Evolutionary conservation across 2,329 filamentous ascomycete genomes (phyloP).

Genomic region (Arthrobotrys iridis): DNA sequence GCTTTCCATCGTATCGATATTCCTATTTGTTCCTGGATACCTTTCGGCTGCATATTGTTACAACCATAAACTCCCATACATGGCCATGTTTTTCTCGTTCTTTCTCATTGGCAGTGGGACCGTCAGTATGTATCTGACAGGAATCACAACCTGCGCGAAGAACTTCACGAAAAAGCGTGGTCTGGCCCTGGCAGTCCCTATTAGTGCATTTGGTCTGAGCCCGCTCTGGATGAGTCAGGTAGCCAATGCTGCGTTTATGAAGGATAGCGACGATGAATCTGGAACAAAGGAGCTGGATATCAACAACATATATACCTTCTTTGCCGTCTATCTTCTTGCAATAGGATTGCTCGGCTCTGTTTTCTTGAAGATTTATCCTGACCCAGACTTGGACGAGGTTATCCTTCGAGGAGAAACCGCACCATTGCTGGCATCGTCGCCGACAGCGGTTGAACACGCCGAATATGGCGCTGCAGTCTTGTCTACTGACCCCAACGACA

Average conservation of each 20-base stretch:
- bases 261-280: conserved; percentile 71
- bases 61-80: conserved; percentile 73
- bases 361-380: conserved; percentile 79
- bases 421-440: conserved; percentile 55
- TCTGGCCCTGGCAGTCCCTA: conserved; percentile 86
- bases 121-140: conserved; percentile 85
- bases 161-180: conserved; percentile 94
- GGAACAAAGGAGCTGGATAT: conserved; percentile 73
- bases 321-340: conserved; percentile 74
- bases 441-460: conserved; percentile 63
- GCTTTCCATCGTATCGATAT: conserved; percentile 75
- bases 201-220: conserved; percentile 90
- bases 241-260: conserved; percentile 79
- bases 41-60: conserved; percentile 83
- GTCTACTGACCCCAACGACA: conserved; percentile 67
- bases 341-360: conserved; percentile 80
- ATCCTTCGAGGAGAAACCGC: conserved; percentile 44
- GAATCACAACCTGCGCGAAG: conserved; percentile 96
- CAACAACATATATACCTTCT: conserved; percentile 86
- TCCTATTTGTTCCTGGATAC: conserved; percentile 83
- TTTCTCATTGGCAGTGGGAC: conserved; percentile 83
- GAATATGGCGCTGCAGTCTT: conserved; percentile 63
- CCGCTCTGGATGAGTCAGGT: conserved; percentile 96
- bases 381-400: conserved; percentile 61
- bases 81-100: conserved; percentile 86